Evolutionary conservation across 2,329 filamentous ascomycete species (phyloP).

Genomic region (Colletotrichum sublineola): DNA sequence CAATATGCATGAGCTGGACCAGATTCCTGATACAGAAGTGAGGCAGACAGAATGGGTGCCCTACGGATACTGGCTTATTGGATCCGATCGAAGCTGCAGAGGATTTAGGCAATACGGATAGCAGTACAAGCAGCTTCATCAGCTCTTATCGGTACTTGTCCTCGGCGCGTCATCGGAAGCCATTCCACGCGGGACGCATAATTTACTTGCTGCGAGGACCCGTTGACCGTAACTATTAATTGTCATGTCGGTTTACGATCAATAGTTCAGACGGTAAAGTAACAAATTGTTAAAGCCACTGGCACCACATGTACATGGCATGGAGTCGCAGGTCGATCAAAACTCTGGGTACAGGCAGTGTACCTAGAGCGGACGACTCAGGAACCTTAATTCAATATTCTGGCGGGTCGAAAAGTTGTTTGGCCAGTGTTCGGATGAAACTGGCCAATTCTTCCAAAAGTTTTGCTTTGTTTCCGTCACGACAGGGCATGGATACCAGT

Average conservation of each 20-base stretch:
- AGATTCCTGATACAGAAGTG: background rate
- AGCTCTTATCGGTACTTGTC: background rate
- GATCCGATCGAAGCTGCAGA: constrained; percentile 1
- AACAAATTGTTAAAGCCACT: constrained; percentile 11
- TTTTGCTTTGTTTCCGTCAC: background rate
- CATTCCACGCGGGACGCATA: background rate
- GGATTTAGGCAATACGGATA: background rate
- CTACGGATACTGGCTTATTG: background rate
- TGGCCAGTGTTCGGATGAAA: constrained; percentile 33
- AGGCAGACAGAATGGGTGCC: background rate
- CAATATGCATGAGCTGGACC: constrained; percentile 12
- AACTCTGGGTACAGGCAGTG: constrained; percentile 12
- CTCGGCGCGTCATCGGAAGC: background rate
- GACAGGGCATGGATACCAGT: constrained; percentile 4
- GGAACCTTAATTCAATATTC: constrained; percentile 18
- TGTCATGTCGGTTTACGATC: background rate
- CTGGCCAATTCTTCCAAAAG: background rate
- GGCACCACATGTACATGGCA: background rate
- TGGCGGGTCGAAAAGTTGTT: constrained; percentile 12
- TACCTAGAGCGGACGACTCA: constrained; percentile 12
- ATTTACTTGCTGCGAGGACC: constrained; percentile 4
- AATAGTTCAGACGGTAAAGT: constrained; percentile 28
- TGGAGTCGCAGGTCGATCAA: constrained; percentile 19
- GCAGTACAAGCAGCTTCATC: background rate
- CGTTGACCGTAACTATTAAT: constrained; percentile 5